A percentile compares a stretch with the other conserved stretches of the same genome.
Evolutionary conservation across 805 yeast species (phyloP).

Genomic region (Sungouiella blattae): DNA sequence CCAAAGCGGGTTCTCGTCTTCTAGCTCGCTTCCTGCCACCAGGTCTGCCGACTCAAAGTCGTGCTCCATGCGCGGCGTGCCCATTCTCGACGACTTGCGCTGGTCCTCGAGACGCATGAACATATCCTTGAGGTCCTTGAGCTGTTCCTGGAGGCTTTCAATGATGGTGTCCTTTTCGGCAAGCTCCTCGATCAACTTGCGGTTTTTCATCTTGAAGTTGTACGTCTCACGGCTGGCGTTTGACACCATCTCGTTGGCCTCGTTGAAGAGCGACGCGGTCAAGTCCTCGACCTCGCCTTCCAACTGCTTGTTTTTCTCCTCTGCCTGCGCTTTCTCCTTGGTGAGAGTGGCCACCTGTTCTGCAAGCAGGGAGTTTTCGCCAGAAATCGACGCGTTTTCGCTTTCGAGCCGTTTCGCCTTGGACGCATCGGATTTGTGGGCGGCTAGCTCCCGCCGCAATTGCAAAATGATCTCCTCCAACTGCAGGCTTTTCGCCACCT

Average conservation of each 20-base stretch:
- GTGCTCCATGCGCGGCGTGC: conserved; percentile 14
- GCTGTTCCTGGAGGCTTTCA: conserved; percentile 62
- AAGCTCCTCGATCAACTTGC: conserved; percentile 48
- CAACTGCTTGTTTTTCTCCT: conserved; percentile 55
- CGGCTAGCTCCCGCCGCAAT: conserved; percentile 31
- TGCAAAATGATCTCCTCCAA: conserved; percentile 48
- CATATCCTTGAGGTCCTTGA: conserved; percentile 59
- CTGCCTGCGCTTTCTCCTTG: conserved; percentile 44
- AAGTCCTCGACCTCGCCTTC: conserved; percentile 77
- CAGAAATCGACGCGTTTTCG: no score
- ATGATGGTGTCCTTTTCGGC: conserved; percentile 69
- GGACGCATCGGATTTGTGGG: background rate
- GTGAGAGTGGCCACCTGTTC: conserved; percentile 18
- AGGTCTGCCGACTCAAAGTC: background rate
- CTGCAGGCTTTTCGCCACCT: conserved; percentile 54
- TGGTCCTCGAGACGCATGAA: conserved; percentile 53
- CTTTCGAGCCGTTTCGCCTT: background rate
- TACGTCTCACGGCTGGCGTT: conserved; percentile 69
- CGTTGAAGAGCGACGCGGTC: conserved; percentile 71
- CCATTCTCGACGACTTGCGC: conserved; percentile 14
- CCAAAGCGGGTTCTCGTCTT: conserved; percentile 5
- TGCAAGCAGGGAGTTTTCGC: background rate
- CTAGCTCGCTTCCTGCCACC: background rate
- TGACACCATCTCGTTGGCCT: conserved; percentile 82
- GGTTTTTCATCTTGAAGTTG: conserved; percentile 56